These are phyloP conservation scores for Lipomyces sp. DNA, from an alignment of 805 yeast species.

Conservation along the genomic window DNA sequence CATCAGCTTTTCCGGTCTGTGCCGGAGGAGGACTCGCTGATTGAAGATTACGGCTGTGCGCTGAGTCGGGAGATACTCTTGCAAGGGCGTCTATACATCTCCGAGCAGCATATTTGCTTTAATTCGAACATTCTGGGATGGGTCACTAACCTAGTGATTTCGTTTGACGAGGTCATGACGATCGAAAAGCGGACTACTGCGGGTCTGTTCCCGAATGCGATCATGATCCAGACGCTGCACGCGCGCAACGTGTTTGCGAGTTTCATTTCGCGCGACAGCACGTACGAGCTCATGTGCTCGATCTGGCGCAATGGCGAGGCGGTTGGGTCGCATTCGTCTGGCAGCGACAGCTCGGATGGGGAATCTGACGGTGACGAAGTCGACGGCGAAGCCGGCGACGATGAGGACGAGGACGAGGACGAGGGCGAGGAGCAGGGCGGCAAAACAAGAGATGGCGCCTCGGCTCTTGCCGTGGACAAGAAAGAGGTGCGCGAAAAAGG, in stretches of 20 bases:
- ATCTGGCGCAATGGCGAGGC: slow-evolving; percentile 54
- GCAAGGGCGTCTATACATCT: slow-evolving; percentile 82
- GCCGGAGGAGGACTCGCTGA: slow-evolving; percentile 63
- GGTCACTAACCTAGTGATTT: slow-evolving; percentile 76
- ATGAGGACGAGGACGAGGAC: slow-evolving; percentile 4
- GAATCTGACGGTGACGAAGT: slow-evolving; percentile 39
- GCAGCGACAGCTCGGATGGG: slow-evolving; percentile 38
- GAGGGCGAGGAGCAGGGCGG: slow-evolving; percentile 8
- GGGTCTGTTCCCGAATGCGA: slow-evolving; percentile 88
- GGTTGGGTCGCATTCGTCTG: slow-evolving; percentile 10
- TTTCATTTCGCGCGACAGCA: slow-evolving; percentile 74
- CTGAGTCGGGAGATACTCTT: slow-evolving; percentile 77
- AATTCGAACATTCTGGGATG: slow-evolving; percentile 85
- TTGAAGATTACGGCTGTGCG: slow-evolving; percentile 91
- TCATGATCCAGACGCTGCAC: slow-evolving; percentile 60
- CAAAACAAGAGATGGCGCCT: slow-evolving; percentile 38
- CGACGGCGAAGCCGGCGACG: slow-evolving; percentile 36
- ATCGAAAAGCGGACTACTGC: slow-evolving; percentile 84
- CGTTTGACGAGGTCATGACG: slow-evolving; percentile 63
- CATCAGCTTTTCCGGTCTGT: slow-evolving; percentile 69
- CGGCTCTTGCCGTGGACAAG: too few relatives aligned
- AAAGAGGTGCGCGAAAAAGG: slow-evolving; percentile 4
- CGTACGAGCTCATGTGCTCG: slow-evolving; percentile 64
- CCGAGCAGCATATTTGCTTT: slow-evolving; percentile 78
- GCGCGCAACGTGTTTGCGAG: slow-evolving; percentile 79